phyloP scores from a whole-genome alignment of 495 filamentous ascomycete species.

The Entonaema liquescens region DNA sequence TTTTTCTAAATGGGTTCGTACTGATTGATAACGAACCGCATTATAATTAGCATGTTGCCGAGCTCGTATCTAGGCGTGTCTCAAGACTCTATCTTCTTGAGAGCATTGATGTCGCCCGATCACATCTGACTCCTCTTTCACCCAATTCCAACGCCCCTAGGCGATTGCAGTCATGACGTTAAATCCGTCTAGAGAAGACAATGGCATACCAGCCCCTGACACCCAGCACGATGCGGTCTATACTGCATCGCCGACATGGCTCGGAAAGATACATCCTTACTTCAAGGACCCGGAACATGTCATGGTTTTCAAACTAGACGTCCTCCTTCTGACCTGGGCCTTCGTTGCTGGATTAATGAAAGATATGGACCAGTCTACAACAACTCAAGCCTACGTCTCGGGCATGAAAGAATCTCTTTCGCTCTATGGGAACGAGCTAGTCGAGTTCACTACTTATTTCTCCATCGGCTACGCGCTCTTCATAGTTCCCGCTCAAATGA shows the following conservation, averaged over 20 bases:
- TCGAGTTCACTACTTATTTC: neutral
- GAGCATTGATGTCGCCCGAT: neutral
- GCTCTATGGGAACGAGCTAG: neutral
- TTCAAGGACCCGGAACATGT: slow-evolving; percentile 15
- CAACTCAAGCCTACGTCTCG: slow-evolving; percentile 53
- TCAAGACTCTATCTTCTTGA: neutral
- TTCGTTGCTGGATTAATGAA: slow-evolving; percentile 49
- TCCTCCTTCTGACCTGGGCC: slow-evolving; percentile 40
- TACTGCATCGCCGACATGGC: slow-evolving; percentile 4
- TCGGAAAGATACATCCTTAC: slow-evolving; percentile 21
- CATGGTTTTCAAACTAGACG: slow-evolving; percentile 43
- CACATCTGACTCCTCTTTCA: neutral
- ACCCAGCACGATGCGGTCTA: neutral
- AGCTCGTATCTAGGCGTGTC: neutral
- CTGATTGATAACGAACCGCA: neutral
- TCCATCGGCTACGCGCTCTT: slow-evolving; percentile 63
- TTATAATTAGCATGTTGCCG: neutral
- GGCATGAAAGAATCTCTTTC: slow-evolving; percentile 56
- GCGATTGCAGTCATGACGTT: neutral
- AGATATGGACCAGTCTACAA: slow-evolving; percentile 48
- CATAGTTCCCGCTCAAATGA: slow-evolving; percentile 60
- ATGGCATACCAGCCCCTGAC: neutral
- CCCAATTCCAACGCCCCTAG: neutral
- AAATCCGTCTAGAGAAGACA: neutral
- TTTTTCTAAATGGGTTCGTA: neutral